These are phyloP conservation scores for Ustilago curta DNA, from an alignment of 1,284 basidiomycete species.

Conservation along the genomic window DNA sequence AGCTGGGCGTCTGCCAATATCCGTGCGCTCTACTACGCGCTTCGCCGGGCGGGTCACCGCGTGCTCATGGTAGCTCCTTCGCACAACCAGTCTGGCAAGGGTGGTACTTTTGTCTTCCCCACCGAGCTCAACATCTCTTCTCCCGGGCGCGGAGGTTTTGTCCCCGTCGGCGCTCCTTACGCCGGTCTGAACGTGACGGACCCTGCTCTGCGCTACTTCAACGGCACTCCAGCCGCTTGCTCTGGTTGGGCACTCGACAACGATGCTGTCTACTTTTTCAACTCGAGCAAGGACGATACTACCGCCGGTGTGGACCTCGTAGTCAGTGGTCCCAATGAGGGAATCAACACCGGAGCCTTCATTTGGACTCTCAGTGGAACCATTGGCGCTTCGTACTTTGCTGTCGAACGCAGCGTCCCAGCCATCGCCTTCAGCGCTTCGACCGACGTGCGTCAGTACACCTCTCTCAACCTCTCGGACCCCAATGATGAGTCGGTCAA, in stretches of 20 bases:
- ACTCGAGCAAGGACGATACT: slow-evolving; percentile 23
- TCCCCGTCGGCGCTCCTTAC: slow-evolving; percentile 41
- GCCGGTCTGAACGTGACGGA: slow-evolving; percentile 44
- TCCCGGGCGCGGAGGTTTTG: slow-evolving; percentile 50
- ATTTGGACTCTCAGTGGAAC: slow-evolving; percentile 62
- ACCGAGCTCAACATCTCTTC: slow-evolving; percentile 46
- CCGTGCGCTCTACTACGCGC: slow-evolving; percentile 60
- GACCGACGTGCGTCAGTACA: slow-evolving; percentile 46
- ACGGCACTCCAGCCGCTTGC: slow-evolving; percentile 55
- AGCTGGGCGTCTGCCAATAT: slow-evolving; percentile 48
- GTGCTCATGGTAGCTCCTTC: slow-evolving; percentile 56
- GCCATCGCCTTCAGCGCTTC: slow-evolving; percentile 60
- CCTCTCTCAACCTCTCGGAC: slow-evolving; percentile 43
- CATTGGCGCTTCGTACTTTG: slow-evolving; percentile 56
- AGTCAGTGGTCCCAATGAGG: slow-evolving; percentile 51
- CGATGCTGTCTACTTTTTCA: slow-evolving; percentile 48
- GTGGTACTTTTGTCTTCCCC: slow-evolving; percentile 61
- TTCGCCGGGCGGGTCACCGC: slow-evolving; percentile 58
- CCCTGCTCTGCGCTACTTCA: slow-evolving; percentile 51
- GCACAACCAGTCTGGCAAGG: slow-evolving; percentile 60
- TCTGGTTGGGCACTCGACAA: slow-evolving; percentile 53
- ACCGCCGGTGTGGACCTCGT: slow-evolving; percentile 42
- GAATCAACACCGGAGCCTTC: slow-evolving; percentile 57
- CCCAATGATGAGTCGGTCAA: slow-evolving; percentile 53
- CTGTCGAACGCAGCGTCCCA: slow-evolving; percentile 54